These are phyloP conservation scores for Pelargonium fulgidum DNA, from an alignment of 441 rosid species.

Conservation along the genomic window DNA sequence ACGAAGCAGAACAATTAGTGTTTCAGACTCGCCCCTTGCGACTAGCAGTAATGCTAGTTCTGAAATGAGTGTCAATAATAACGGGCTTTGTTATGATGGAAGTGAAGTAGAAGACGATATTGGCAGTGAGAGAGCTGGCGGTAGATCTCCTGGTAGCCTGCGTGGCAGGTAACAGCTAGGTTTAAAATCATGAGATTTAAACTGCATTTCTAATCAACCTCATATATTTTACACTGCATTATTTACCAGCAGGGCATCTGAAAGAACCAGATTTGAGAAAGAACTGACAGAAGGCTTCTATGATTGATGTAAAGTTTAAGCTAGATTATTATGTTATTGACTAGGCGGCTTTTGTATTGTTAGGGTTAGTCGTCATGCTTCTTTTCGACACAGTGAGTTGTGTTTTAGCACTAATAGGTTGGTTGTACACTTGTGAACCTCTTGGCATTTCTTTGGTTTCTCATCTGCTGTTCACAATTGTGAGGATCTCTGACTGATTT, in stretches of 20 bases:
- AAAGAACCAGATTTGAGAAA: conserved; percentile 21
- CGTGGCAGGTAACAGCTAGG: conserved; percentile 22
- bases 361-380: conserved; percentile 5
- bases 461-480: not conserved
- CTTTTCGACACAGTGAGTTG: not conserved
- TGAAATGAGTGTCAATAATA: conserved; percentile 76
- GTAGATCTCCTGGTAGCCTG: conserved; percentile 1
- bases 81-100: conserved; percentile 52
- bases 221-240: conserved; percentile 21
- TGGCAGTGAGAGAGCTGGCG: conserved; percentile 42
- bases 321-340: conserved; percentile 3
- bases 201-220: conserved; percentile 7
- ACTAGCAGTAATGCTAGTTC: conserved; percentile 98
- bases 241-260: conserved; percentile 16
- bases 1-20: conserved; percentile 59
- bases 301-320: conserved; percentile 7
- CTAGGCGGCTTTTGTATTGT: conserved; percentile 7
- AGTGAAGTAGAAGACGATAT: conserved; percentile 58
- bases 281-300: conserved; percentile 17
- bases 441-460: not conserved
- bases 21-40: conserved; percentile 79
- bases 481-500: not conserved
- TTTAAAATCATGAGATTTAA: not conserved
- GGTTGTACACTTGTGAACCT: not conserved
- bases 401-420: not conserved